These are phyloP conservation scores for Magnaporthiopsis rhizophila DNA, from an alignment of 2,329 filamentous ascomycete species.

Conservation along the genomic window DNA sequence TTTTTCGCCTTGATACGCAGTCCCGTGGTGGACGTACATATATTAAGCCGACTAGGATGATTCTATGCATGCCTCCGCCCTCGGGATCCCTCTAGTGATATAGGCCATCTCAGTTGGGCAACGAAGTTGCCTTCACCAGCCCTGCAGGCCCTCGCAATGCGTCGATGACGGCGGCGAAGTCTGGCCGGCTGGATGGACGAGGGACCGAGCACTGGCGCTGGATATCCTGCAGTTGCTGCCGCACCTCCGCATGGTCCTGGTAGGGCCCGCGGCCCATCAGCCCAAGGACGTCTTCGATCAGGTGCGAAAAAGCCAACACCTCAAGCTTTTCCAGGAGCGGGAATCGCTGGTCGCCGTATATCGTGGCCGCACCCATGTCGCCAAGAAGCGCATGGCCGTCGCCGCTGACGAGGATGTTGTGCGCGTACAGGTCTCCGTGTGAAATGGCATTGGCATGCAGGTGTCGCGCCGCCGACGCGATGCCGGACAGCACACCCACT, in stretches of 20 bases:
- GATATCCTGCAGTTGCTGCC: constrained; percentile 19
- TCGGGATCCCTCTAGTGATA: not conserved
- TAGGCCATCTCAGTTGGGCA: constrained; percentile 11
- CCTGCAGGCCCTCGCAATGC: constrained; percentile 15
- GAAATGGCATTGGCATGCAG: constrained; percentile 34
- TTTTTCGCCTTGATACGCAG: not conserved
- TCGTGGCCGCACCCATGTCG: constrained; percentile 39
- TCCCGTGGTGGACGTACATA: not conserved
- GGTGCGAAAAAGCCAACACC: constrained; percentile 37
- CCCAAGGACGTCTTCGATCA: constrained; percentile 35
- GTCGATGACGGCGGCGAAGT: constrained; percentile 22
- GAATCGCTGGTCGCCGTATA: constrained; percentile 24
- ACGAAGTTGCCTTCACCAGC: constrained; percentile 16
- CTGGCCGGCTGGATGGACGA: constrained; percentile 21
- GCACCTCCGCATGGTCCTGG: constrained; percentile 6
- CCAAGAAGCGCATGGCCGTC: constrained; percentile 35
- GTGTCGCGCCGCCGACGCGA: constrained; percentile 34
- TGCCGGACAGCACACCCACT: constrained; percentile 28
- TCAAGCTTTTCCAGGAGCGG: constrained; percentile 32
- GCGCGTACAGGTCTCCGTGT: constrained; percentile 40
- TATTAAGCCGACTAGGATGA: not conserved
- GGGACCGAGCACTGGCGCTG: constrained; percentile 20
- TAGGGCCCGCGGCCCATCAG: constrained; percentile 17
- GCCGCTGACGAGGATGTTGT: constrained; percentile 35
- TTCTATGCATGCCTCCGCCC: not conserved